Conservation (phyloP, 164 flowering plant species). For the Magnolia sinica region DNA sequence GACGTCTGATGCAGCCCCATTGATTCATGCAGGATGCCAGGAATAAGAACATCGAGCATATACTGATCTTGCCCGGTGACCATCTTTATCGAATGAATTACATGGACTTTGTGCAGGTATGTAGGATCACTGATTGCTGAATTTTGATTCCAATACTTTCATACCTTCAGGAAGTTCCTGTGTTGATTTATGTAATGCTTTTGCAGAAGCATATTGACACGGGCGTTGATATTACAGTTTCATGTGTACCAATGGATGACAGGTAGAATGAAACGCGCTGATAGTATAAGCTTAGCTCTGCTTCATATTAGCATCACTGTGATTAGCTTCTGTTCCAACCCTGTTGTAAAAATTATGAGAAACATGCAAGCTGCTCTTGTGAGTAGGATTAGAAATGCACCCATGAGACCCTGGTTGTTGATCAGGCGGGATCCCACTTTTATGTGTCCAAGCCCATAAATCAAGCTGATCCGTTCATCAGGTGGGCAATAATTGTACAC, state of each 20-base stretch:
- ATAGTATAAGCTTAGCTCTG: neutral
- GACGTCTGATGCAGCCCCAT: neutral
- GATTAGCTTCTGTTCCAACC: neutral
- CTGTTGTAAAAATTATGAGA: too few species aligned
- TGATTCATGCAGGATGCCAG: slow-evolving; percentile 60
- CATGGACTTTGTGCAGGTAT: slow-evolving; percentile 90
- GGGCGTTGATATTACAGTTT: slow-evolving; percentile 90
- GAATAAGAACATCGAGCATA: slow-evolving; percentile 79
- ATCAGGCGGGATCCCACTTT: neutral
- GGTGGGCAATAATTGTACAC: too few species aligned
- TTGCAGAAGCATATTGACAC: slow-evolving; percentile 90
- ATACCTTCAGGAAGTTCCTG: neutral
- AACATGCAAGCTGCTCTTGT: too few species aligned
- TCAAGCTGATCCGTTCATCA: neutral
- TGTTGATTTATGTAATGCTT: slow-evolving; percentile 7
- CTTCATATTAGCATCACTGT: neutral
- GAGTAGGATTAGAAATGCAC: neutral
- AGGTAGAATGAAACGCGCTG: slow-evolving; percentile 30
- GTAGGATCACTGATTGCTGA: neutral
- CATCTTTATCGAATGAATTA: slow-evolving; percentile 96
- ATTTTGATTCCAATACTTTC: neutral
- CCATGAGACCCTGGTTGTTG: neutral
- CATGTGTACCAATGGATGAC: slow-evolving; percentile 92
- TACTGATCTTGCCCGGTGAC: slow-evolving; percentile 88
- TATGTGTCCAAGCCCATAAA: neutral